Evolutionary conservation across 805 yeast species (phyloP).

Genomic region (Sugiyamaella boreocaroliniensis): DNA sequence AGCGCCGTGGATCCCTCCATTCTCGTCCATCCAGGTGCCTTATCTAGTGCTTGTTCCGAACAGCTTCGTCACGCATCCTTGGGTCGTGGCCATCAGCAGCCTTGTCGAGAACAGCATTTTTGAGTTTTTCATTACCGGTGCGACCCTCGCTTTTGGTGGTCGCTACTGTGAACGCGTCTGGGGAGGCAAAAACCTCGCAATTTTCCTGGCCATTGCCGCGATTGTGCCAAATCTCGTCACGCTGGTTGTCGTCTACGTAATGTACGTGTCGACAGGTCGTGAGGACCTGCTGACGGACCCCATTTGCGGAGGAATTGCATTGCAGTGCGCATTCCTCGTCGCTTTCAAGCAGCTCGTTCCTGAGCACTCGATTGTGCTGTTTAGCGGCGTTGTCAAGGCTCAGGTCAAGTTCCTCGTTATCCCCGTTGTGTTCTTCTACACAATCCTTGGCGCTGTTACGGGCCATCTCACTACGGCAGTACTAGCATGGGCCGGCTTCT

Average conservation of each 20-base stretch:
- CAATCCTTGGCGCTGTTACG: constrained; percentile 24
- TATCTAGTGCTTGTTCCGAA: constrained; percentile 16
- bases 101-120: constrained; percentile 41
- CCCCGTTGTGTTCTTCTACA: constrained; percentile 31
- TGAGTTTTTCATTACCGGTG: constrained; percentile 33
- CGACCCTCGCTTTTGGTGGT: constrained; percentile 49
- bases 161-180: constrained; percentile 60
- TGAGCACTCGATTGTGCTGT: constrained; percentile 48
- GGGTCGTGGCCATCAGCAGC: constrained; percentile 44
- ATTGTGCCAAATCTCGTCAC: constrained; percentile 32
- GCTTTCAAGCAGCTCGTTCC: constrained; percentile 63
- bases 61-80: constrained; percentile 33
- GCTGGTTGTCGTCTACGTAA: constrained; percentile 16
- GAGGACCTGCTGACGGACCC: constrained; percentile 18
- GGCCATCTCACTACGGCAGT: constrained; percentile 16
- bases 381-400: constrained; percentile 42
- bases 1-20: neutral
- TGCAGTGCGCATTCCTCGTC: constrained; percentile 52
- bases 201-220: constrained; percentile 39
- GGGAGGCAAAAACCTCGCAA: constrained; percentile 48
- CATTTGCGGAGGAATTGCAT: constrained; percentile 47
- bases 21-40: constrained; percentile 13
- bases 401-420: constrained; percentile 36
- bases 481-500: constrained; percentile 41
- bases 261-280: constrained; percentile 15